Base-by-base conservation (phyloP, 176 grass and related monocot species). In the Juncus inflexus region DNA sequence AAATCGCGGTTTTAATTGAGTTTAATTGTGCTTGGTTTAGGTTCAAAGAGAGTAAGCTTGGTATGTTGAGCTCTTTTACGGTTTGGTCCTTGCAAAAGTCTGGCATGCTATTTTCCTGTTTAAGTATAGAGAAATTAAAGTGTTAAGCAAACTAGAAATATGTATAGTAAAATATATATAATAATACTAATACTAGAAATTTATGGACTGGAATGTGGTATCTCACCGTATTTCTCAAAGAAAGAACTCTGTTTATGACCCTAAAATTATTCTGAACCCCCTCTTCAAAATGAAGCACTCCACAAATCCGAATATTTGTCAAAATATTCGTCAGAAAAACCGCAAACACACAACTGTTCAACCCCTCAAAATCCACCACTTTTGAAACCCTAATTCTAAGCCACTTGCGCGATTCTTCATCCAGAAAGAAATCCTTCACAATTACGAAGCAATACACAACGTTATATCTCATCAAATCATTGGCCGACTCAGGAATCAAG, bases 11-110 rank as follows among this genome's bases (percentile, higher is more conserved):
- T 58, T 76, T 47, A 43, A 95, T n/a, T 12, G 73, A 80, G 62
- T 79, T 72, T 2, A 83, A 7, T 68, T 95, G 90, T 13, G 86
- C 77, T 36, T 78, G 65, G 79, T 95, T 90, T 11, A 90, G 90
- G 53, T 79, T 49, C 39, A 83, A 37, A 3, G 77, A 72, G 4
- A 36, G n/a, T 54, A 86, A 58, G 6, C 79, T 64, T 1, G 63
- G 60, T 7, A 57, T 72, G 75, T 57, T 43, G 15, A 75, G 60
- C 58, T 12, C 49, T 60, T 72, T 12, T 7, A 52, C 57, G 10
- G 66, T 67, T 35, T 50, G 66, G 55, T 16, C 11, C 61, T 72
- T n/a, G 41, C 63, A 67, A 10, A 58, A 5, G 35, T 4, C 43
- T 74, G 74, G 78, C 12, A 62, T 37, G 66, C 66, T 68, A 13